Conservation (phyloP, 495 filamentous ascomycete species). For the Aspergillus nanangensis region DNA sequence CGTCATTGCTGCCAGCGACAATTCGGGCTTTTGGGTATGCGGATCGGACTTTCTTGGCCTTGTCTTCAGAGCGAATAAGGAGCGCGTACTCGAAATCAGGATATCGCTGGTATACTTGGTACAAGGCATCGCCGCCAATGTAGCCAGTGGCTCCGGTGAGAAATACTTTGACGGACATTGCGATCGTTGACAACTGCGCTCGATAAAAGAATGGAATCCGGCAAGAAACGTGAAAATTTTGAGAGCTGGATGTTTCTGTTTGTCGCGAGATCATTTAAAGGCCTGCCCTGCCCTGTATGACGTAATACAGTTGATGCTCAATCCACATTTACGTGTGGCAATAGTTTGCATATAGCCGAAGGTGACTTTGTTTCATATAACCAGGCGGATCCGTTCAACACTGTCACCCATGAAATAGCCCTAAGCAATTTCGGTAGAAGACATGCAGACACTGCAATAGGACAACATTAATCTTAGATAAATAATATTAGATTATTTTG, state of each 20-base stretch:
- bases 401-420: too few species aligned
- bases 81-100: constrained; percentile 57
- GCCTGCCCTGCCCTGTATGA: neutral
- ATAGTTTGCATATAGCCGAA: constrained; percentile 1
- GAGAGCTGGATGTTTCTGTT: neutral
- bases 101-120: constrained; percentile 47
- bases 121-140: too few species aligned
- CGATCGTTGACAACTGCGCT: neutral
- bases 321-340: neutral
- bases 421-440: too few species aligned
- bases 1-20: constrained; percentile 35
- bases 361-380: too few species aligned
- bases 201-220: neutral
- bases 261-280: neutral
- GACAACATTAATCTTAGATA: too few species aligned
- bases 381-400: neutral
- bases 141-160: constrained; percentile 54
- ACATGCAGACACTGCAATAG: too few species aligned
- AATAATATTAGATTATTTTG: too few species aligned
- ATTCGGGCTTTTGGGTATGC: constrained; percentile 35
- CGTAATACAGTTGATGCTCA: neutral
- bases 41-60: constrained; percentile 50
- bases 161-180: constrained; percentile 2
- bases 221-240: neutral
- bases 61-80: constrained; percentile 55